Evolutionary conservation across 2,329 filamentous ascomycete genomes (phyloP), one percentile per base, ranked within the genome.

Genomic region (Mariannaea sp.): DNA sequence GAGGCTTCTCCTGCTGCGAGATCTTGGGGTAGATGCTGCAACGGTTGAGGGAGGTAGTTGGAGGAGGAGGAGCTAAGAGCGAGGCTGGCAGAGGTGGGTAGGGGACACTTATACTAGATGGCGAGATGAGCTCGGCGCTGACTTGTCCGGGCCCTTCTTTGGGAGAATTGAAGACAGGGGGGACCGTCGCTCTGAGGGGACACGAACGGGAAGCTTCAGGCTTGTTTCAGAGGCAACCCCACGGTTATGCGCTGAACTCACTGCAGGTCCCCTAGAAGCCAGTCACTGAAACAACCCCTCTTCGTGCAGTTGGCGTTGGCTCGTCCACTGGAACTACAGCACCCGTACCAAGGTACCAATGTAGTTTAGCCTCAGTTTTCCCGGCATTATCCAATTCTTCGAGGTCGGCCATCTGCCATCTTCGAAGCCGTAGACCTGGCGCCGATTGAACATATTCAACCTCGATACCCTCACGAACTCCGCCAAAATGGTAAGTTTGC

Each of bases 291-390:
- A 6, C 29, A 6, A 12, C 29, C 7, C 29, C 29, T 32, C n/a
- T n/a, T n/a, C n/a, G n/a, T n/a, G n/a, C n/a, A n/a, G n/a, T n/a
- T n/a, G n/a, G n/a, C n/a, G n/a, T n/a, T n/a, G n/a, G n/a, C n/a
- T n/a, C n/a, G n/a, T n/a, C n/a, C n/a, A n/a, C n/a, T n/a, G n/a
- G n/a, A n/a, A n/a, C n/a, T n/a, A n/a, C n/a, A n/a, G n/a, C n/a
- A n/a, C n/a, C n/a, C n/a, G n/a, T n/a, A n/a, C n/a, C n/a, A n/a
- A n/a, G n/a, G n/a, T n/a, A n/a, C n/a, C n/a, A n/a, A n/a, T n/a
- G n/a, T 12, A 24, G 52, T 64, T 68, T 65, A 66, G 19, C 69
- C 69, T 45, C 30, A 43, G 62, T 61, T 70, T 69, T 58, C 38
- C 69, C 69, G 65, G 8, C 29, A 39, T 29, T 20, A 24, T 46